Conservation (phyloP, 2,329 filamentous ascomycete species). For the Cladosporium sp. region DNA sequence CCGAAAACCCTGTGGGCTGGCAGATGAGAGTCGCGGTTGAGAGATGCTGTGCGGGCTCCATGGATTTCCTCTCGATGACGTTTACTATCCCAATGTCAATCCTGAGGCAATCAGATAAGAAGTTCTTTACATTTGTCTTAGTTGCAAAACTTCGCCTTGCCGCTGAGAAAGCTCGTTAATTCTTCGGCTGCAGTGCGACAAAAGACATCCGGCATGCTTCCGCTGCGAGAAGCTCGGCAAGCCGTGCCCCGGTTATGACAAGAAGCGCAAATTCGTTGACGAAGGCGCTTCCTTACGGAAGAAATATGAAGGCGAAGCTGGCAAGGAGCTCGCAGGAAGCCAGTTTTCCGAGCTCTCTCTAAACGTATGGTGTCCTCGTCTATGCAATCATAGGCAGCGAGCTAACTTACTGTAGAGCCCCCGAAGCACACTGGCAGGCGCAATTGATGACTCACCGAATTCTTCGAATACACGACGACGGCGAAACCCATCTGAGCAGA, state of each 20-base stretch:
- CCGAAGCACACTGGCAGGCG: conserved; percentile 1
- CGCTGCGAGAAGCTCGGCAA: conserved; percentile 31
- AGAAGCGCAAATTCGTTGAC: conserved; percentile 32
- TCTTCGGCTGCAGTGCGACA: conserved; percentile 23
- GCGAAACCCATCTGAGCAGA: conserved; percentile 5
- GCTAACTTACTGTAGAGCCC: conserved; percentile 4
- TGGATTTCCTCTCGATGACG: neutral
- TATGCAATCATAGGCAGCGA: neutral
- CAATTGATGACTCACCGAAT: conserved; percentile 6
- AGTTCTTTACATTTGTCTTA: too few species aligned
- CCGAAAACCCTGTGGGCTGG: neutral
- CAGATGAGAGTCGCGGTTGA: too few species aligned
- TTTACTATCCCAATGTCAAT: neutral
- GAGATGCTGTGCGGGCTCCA: neutral
- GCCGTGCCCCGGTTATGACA: conserved; percentile 31
- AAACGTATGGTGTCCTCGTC: neutral
- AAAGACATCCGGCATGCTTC: conserved; percentile 25
- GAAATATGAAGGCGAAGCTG: conserved; percentile 22
- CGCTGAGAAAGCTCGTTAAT: neutral
- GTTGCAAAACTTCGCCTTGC: neutral
- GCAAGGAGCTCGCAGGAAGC: neutral
- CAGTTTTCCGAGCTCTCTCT: conserved; percentile 9
- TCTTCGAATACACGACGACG: neutral
- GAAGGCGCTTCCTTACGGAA: conserved; percentile 27
- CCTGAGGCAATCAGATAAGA: too few species aligned